Base-by-base conservation (phyloP, 495 filamentous ascomycete species). In the Aspergillus mulundensis region DNA sequence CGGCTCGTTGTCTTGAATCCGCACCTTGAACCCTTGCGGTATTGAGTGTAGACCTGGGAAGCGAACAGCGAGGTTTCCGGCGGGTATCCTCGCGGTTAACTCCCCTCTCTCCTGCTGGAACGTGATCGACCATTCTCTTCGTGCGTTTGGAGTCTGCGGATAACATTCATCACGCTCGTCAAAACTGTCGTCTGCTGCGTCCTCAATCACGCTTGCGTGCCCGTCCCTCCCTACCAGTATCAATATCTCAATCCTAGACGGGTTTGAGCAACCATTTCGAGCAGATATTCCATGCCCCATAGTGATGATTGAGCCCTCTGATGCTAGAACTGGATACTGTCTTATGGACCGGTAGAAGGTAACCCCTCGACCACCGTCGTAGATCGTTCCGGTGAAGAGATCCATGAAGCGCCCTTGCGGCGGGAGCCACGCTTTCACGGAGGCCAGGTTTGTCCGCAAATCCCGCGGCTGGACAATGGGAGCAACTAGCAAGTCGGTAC, bases 271-370 rank as follows among this genome's bases (percentile, higher is more conserved):
- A 20, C 76, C 79, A 59, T 82, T 82, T 12, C 18, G 14, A 0
- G 73, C 70, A 7, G 53, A 54, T 8, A 60, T 39, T 11, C 66
- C 59, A 15, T 47, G 54, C 52, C 82, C 81, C 7, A 83, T 52
- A 0, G 81, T 76, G 32, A 85, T 62, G 21, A 84, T 82, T 32
- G 80, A 69, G 15, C 82, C 82, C 58, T 84, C 77, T 10, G 50
- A 60, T 6, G 78, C 80, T 16, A 84, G 68, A 0, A 82, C 77
- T 2, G 82, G 81, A 53, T 76, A 73, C 25, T 69, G 49, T 5
- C 54, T 25, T 1, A 84, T 59, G 1, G 50, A 49, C 18, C 82
- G 71, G 60, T 78, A 70, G 6, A 84, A 30, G 40, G 59, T 61
- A 5, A 84, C 58, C 51, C 70, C 61, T 3, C 81, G 73, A 56